Evolutionary conservation across 345 rosid species (phyloP).

Genomic region (Sonneratia caseolaris): DNA sequence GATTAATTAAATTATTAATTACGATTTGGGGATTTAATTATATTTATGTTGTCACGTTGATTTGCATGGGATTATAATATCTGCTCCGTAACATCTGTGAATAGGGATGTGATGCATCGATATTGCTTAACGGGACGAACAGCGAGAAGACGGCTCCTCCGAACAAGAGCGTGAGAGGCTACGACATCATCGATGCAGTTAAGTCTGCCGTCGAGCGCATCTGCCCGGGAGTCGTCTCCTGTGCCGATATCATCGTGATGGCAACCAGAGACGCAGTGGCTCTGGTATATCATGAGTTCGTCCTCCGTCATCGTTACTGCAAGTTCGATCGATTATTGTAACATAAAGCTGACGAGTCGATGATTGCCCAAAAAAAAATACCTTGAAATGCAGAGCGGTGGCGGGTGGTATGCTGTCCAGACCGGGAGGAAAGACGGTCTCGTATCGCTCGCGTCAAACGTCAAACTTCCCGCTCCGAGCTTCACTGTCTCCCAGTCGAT

Average conservation of each 20-base stretch:
- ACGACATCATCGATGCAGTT: constrained; percentile 27
- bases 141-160: constrained; percentile 29
- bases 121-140: constrained; percentile 20
- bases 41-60: neutral
- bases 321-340: neutral
- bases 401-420: constrained; percentile 37
- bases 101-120: constrained; percentile 46
- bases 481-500: constrained; percentile 34
- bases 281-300: constrained; percentile 16
- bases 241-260: constrained; percentile 45
- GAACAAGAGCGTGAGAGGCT: constrained; percentile 27
- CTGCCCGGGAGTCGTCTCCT: constrained; percentile 49
- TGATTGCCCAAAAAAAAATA: neutral
- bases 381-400: constrained; percentile 23
- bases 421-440: constrained; percentile 61
- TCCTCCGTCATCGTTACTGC: neutral
- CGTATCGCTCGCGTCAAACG: constrained; percentile 27
- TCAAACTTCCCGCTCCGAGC: constrained; percentile 36
- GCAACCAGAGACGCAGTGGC: constrained; percentile 55
- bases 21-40: no score
- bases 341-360: neutral
- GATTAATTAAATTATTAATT: no score
- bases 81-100: neutral
- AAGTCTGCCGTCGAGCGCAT: constrained; percentile 28
- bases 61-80: neutral